Evolutionary conservation across 805 yeast genomes (phyloP).

Genomic region (Candida jianshihensis): DNA sequence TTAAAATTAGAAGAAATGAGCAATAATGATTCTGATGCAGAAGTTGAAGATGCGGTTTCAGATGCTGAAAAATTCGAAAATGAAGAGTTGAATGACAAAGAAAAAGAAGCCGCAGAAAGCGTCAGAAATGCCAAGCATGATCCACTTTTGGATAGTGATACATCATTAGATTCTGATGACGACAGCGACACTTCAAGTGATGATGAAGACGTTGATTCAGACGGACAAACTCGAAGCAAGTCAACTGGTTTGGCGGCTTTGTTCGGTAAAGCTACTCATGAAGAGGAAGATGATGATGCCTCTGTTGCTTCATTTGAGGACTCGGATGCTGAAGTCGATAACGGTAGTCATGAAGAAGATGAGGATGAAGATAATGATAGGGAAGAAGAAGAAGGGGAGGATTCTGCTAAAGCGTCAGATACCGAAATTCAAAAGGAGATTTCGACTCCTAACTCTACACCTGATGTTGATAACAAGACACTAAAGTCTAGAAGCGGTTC

Average conservation of each 20-base stretch:
- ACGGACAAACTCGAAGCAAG: conserved; percentile 8
- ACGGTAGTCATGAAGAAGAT: too few relatives aligned
- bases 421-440: conserved; percentile 9
- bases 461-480: conserved; percentile 24
- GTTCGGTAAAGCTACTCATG: conserved; percentile 24
- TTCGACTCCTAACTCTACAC: conserved; percentile 30
- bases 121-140: conserved; percentile 18
- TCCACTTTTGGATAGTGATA: conserved; percentile 20
- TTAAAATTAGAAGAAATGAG: conserved; percentile 22
- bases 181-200: conserved; percentile 21
- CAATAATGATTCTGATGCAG: conserved; percentile 20
- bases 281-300: conserved; percentile 30
- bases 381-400: conserved; percentile 10
- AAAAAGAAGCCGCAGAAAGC: conserved; percentile 21
- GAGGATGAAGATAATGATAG: conserved; percentile 24
- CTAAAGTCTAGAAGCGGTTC: conserved; percentile 8
- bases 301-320: conserved; percentile 25
- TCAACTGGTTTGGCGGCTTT: conserved; percentile 30
- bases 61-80: conserved; percentile 19
- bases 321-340: conserved; percentile 11
- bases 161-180: conserved; percentile 26
- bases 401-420: conserved; percentile 15
- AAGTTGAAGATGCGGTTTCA: conserved; percentile 16
- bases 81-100: conserved; percentile 16
- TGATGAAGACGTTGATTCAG: conserved; percentile 11